phyloP scores from a whole-genome alignment of 371 early-diverging fungal species.

The Globomyces sp. region DNA sequence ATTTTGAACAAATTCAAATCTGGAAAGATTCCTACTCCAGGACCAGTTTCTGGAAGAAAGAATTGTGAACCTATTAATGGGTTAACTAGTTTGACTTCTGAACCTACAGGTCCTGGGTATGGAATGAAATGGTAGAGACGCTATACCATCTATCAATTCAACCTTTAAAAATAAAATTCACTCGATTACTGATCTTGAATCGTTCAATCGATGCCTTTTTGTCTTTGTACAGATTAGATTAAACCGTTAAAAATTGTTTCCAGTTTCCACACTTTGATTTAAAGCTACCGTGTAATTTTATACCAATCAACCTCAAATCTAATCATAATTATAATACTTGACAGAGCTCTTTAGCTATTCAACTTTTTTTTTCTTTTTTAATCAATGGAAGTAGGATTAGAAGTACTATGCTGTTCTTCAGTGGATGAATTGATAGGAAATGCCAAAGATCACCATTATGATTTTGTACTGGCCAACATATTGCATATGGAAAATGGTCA shows the following conservation, averaged over 20 bases:
- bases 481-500: background rate
- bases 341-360: background rate
- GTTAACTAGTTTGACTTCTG: constrained; percentile 78
- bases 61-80: constrained; percentile 88
- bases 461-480: background rate
- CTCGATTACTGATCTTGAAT: too few species aligned
- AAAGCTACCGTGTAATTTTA: too few species aligned
- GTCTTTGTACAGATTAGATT: too few species aligned
- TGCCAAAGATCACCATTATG: background rate
- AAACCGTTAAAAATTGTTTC: too few species aligned
- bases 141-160: too few species aligned
- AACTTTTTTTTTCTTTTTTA: constrained; percentile 5
- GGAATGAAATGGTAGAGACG: constrained; percentile 27
- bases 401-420: background rate
- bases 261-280: too few species aligned
- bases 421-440: constrained; percentile 1
- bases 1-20: constrained; percentile 83
- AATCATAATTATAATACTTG: too few species aligned
- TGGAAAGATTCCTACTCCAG: constrained; percentile 73
- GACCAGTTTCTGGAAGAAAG: constrained; percentile 81
- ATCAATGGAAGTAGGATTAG: constrained; percentile 2
- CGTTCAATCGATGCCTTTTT: too few species aligned
- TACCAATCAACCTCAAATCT: too few species aligned
- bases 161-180: too few species aligned
- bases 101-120: constrained; percentile 93